Conservation (phyloP, 1,284 basidiomycete genomes). For the Malassezia dermatis region DNA sequence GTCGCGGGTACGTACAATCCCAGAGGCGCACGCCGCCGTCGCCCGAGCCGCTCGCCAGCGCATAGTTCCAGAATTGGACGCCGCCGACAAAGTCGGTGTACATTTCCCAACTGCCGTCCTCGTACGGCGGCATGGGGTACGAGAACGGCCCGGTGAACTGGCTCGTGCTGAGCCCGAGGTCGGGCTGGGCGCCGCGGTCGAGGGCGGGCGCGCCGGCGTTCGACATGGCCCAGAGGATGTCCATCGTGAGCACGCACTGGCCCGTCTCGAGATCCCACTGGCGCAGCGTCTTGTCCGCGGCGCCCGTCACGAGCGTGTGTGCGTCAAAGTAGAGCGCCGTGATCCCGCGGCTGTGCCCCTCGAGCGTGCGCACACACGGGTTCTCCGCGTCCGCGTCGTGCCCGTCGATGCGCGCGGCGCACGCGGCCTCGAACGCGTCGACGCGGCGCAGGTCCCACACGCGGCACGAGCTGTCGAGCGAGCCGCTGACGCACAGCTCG, state of each 20-base stretch:
- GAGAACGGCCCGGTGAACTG: slow-evolving; percentile 52
- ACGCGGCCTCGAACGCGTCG: slow-evolving; percentile 35
- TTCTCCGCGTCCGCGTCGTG: slow-evolving; percentile 30
- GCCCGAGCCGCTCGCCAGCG: slow-evolving; percentile 86
- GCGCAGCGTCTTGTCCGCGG: slow-evolving; percentile 92
- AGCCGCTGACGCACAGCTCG: slow-evolving; percentile 78
- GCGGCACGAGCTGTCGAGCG: slow-evolving; percentile 66
- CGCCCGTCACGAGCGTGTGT: slow-evolving; percentile 85
- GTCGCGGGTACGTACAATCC: slow-evolving; percentile 54
- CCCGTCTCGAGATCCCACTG: slow-evolving; percentile 97
- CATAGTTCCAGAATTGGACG: slow-evolving; percentile 97
- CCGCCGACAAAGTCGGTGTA: slow-evolving; percentile 96
- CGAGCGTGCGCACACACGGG: slow-evolving; percentile 65
- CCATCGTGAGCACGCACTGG: slow-evolving; percentile 97
- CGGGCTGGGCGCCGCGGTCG: slow-evolving; percentile 2
- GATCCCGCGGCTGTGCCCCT: slow-evolving; percentile 84
- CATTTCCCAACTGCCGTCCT: slow-evolving; percentile 82
- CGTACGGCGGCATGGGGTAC: slow-evolving; percentile 68
- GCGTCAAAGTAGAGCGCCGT: slow-evolving; percentile 92
- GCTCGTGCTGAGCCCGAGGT: slow-evolving; percentile 20
- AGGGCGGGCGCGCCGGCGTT: slow-evolving; percentile 55
- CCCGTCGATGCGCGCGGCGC: slow-evolving; percentile 13
- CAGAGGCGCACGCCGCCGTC: slow-evolving; percentile 97
- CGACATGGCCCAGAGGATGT: slow-evolving; percentile 97
- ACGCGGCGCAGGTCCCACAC: slow-evolving; percentile 44